Percentiles rank a stretch among this genome's conserved stretches.
Evolutionary conservation across 495 filamentous ascomycete species (phyloP).

Genomic region (Lasiosphaeria miniovina): DNA sequence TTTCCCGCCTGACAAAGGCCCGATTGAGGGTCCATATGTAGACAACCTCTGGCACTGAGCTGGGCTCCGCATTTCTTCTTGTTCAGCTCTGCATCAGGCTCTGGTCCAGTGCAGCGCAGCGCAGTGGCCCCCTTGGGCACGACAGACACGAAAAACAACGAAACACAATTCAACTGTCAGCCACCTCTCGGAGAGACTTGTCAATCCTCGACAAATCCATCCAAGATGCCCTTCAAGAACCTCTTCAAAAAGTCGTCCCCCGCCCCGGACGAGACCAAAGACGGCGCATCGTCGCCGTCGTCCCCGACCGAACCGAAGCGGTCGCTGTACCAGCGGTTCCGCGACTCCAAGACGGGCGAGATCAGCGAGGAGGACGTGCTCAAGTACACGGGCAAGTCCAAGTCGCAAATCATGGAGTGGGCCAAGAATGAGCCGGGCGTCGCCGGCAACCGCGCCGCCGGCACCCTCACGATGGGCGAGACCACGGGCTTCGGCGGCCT

Average conservation of each 20-base stretch:
- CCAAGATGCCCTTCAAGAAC: background rate
- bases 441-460: slow-evolving; percentile 20
- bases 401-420: slow-evolving; percentile 21
- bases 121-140: too few species aligned
- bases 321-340: slow-evolving; percentile 22
- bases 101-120: too few species aligned
- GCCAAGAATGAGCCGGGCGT: slow-evolving; percentile 22
- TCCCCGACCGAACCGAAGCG: slow-evolving; percentile 10
- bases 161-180: too few species aligned
- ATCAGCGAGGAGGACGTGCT: slow-evolving; percentile 23
- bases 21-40: too few species aligned
- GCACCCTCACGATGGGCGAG: slow-evolving; percentile 20
- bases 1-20: too few species aligned
- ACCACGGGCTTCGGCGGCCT: slow-evolving; percentile 9
- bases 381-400: slow-evolving; percentile 29
- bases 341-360: slow-evolving; percentile 18
- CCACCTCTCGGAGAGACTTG: too few species aligned
- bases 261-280: background rate
- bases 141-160: too few species aligned
- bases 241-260: background rate
- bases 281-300: background rate
- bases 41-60: too few species aligned
- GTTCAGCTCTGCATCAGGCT: too few species aligned
- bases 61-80: too few species aligned
- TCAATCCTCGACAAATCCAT: too few species aligned